Evolutionary conservation across 331 rosid genomes (phyloP), one percentile per base, ranked within the genome.

Genomic region (Phaseolus coccineus): DNA sequence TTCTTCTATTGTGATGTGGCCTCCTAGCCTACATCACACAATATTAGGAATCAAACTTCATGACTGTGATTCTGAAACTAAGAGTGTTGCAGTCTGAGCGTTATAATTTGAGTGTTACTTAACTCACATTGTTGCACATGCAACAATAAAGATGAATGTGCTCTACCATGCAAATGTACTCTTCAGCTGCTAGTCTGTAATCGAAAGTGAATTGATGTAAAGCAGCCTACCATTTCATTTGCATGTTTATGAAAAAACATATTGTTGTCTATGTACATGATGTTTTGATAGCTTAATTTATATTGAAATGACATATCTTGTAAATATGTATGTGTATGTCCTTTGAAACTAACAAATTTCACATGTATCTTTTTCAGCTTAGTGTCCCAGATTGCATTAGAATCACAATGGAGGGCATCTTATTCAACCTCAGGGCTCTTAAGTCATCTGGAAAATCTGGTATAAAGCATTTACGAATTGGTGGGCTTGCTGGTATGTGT

Each of bases 311-410:
- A 4, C 77, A 42, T 69, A 31, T 63, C 48, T 58, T 30, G 5
- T 74, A 57, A 24, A 31, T 72, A 46, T 62, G 8, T 42, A 47
- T 61, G 37, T 35, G 47, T 22, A 55, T 80, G 24, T 37, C 6
- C 44, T 55, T 30, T 15, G 2, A 58, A 37, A 37, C 68, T 78
- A 24, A 57, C 15, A n/a, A 4, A 65, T 79, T 67, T 83, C 15
- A 52, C 22, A 2, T 55, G 19, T 53, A 19, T 31, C 59, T 50
- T 2, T 61, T 84, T 81, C 86, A 92, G 96, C 81, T 92, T 58
- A 73, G 85, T 55, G 86, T 92, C 79, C 91, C 88, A 16, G 91
- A 90, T 78, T 92, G 96, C 78, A 19, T 78, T 28, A 79, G 79
- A 63, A 82, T 92, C 65, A 86, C 91, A 46, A 70, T 78, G 6